A percentile compares a stretch with the other conserved stretches of the same genome.
phyloP scores from a whole-genome alignment of 2,329 filamentous ascomycete genomes.

The Nigrospora sphaerica region DNA sequence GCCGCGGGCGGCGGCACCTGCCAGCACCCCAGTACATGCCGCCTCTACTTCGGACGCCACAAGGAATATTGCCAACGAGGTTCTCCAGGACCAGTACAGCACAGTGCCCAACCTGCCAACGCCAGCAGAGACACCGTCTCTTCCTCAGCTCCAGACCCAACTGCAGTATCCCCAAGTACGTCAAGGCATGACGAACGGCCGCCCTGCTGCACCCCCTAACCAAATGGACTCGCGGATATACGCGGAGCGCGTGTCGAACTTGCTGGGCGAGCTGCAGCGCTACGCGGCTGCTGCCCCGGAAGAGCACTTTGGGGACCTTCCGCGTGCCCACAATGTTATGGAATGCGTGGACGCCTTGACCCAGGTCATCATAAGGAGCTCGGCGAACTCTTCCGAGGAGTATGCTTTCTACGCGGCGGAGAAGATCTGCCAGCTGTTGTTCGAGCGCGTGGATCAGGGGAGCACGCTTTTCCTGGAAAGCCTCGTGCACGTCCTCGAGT shows the following conservation, averaged over 20 bases:
- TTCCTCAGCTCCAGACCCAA: constrained; percentile 45
- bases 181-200: constrained; percentile 41
- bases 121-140: constrained; percentile 50
- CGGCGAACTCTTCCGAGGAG: constrained; percentile 54
- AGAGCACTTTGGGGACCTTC: constrained; percentile 53
- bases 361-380: constrained; percentile 55
- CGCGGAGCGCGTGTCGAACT: constrained; percentile 49
- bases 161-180: constrained; percentile 50
- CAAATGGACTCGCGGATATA: constrained; percentile 46
- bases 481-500: constrained; percentile 55
- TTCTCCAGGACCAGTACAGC: constrained; percentile 55
- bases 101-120: constrained; percentile 51
- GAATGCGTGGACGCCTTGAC: constrained; percentile 57
- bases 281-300: constrained; percentile 46
- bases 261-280: constrained; percentile 50
- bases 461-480: constrained; percentile 53
- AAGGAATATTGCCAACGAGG: constrained; percentile 55
- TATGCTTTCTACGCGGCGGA: constrained; percentile 53
- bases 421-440: constrained; percentile 50
- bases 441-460: constrained; percentile 38
- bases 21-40: constrained; percentile 47
- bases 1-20: constrained; percentile 55
- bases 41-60: constrained; percentile 55
- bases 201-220: constrained; percentile 30
- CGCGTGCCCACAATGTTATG: constrained; percentile 51